These are phyloP conservation scores for Peribolospora baueri DNA, from an alignment of 768 basidiomycete genomes.

Conservation along the genomic window DNA sequence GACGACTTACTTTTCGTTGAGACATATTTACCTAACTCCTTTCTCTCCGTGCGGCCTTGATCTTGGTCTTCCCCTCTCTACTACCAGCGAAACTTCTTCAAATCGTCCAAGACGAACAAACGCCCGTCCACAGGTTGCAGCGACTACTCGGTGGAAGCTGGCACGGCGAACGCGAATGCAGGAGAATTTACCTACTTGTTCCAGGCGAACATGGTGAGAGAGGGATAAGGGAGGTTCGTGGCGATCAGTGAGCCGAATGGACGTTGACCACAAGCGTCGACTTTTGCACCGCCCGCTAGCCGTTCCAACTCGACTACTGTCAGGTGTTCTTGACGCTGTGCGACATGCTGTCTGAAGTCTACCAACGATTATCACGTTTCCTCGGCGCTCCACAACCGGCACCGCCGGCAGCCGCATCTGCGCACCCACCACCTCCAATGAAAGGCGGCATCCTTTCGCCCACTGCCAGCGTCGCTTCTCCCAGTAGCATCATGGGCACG, in stretches of 20 bases:
- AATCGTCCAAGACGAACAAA: too few relatives aligned
- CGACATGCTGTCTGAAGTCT: constrained; percentile 69
- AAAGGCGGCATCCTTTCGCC: background rate
- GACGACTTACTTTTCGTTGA: too few relatives aligned
- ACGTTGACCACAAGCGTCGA: too few relatives aligned
- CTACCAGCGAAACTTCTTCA: too few relatives aligned
- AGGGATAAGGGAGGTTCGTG: too few relatives aligned
- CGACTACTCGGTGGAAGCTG: background rate
- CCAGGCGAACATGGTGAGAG: constrained; percentile 9
- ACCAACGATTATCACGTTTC: constrained; percentile 60
- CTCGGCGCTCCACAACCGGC: constrained; percentile 32
- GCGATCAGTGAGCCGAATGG: too few relatives aligned
- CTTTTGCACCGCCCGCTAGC: constrained; percentile 24
- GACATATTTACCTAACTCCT: too few relatives aligned
- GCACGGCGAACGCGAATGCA: background rate
- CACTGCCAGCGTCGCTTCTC: background rate
- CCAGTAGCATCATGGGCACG: background rate
- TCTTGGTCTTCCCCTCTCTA: too few relatives aligned
- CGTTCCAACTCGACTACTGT: constrained; percentile 72
- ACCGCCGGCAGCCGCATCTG: too few relatives aligned
- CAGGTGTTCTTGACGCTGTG: constrained; percentile 68
- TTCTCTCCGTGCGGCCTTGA: too few relatives aligned
- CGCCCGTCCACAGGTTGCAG: too few relatives aligned
- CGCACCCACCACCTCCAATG: background rate
- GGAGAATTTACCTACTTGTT: constrained; percentile 10